Percentiles rank a stretch among this genome's conserved stretches.
Evolutionary conservation across 2,329 filamentous ascomycete species (phyloP).

Genomic region (Neofusicoccum parvum): DNA sequence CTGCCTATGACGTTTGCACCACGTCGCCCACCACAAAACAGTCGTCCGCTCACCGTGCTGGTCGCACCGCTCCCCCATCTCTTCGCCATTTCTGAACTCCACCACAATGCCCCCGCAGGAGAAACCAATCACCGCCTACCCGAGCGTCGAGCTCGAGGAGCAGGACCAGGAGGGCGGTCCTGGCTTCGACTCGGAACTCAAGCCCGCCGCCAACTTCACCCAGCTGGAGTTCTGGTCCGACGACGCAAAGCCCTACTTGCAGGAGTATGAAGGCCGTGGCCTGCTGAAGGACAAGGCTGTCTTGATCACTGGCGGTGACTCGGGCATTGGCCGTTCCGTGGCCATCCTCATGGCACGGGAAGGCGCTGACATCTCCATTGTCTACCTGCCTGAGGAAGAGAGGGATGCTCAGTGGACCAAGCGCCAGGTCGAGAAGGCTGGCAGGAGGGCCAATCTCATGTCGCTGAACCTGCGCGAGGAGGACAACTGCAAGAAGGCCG

Average conservation of each 20-base stretch:
- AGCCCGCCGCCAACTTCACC: constrained; percentile 34
- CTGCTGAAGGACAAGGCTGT: constrained; percentile 36
- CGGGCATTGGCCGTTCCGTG: constrained; percentile 45
- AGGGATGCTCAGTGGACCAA: constrained; percentile 59
- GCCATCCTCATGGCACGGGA: constrained; percentile 61
- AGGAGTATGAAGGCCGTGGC: constrained; percentile 35
- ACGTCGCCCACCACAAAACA: too few relatives aligned
- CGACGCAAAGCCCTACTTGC: constrained; percentile 34
- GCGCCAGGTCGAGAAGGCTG: constrained; percentile 54
- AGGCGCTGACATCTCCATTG: constrained; percentile 59
- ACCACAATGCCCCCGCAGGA: constrained; percentile 23
- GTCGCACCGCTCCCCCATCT: too few relatives aligned
- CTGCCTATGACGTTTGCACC: too few relatives aligned
- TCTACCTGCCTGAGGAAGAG: constrained; percentile 59
- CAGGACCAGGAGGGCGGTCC: constrained; percentile 36
- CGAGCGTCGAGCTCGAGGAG: constrained; percentile 27
- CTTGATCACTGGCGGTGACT: constrained; percentile 32
- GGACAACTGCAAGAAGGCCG: constrained; percentile 52
- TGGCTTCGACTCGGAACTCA: constrained; percentile 34
- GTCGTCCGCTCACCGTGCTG: too few relatives aligned
- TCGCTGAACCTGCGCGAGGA: constrained; percentile 54
- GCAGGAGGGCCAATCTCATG: constrained; percentile 51
- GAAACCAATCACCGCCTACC: constrained; percentile 29
- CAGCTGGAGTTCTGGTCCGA: constrained; percentile 36
- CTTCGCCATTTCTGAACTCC: too few relatives aligned